These are phyloP conservation scores for Coemansia sp. DNA, from an alignment of 192 early-diverging fungal genomes.

Conservation along the genomic window DNA sequence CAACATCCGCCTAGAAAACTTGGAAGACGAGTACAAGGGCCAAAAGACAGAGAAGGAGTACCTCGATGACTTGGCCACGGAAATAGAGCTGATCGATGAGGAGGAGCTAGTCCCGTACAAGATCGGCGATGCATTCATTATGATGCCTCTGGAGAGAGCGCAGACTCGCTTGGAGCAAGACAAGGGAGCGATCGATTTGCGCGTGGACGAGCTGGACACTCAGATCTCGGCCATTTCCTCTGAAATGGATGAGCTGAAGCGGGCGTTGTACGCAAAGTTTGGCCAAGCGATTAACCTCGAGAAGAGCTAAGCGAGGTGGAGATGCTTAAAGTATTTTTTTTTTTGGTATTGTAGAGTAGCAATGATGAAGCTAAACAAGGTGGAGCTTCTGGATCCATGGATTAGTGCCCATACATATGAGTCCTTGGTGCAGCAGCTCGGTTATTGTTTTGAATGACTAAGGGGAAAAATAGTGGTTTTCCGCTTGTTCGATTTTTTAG, in stretches of 20 bases:
- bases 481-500: too few species aligned
- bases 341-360: not conserved
- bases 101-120: conserved; percentile 83
- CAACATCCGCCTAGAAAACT: conserved; percentile 72
- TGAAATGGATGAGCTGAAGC: conserved; percentile 90
- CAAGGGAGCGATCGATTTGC: conserved; percentile 58
- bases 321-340: too few species aligned
- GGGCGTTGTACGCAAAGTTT: conserved; percentile 87
- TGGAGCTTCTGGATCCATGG: too few species aligned
- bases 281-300: conserved; percentile 96
- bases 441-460: too few species aligned
- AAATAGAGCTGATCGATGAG: conserved; percentile 91
- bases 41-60: conserved; percentile 93
- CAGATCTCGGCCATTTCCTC: conserved; percentile 66
- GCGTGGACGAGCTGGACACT: conserved; percentile 64
- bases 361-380: too few species aligned
- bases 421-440: too few species aligned
- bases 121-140: conserved; percentile 90
- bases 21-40: conserved; percentile 80
- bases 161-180: conserved; percentile 73
- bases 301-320: conserved; percentile 62
- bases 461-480: too few species aligned
- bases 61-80: conserved; percentile 89
- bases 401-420: not conserved
- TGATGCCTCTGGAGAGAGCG: conserved; percentile 70